These are phyloP conservation scores for Boletus sp. DNA, from an alignment of 1,284 basidiomycete genomes.

Conservation along the genomic window DNA sequence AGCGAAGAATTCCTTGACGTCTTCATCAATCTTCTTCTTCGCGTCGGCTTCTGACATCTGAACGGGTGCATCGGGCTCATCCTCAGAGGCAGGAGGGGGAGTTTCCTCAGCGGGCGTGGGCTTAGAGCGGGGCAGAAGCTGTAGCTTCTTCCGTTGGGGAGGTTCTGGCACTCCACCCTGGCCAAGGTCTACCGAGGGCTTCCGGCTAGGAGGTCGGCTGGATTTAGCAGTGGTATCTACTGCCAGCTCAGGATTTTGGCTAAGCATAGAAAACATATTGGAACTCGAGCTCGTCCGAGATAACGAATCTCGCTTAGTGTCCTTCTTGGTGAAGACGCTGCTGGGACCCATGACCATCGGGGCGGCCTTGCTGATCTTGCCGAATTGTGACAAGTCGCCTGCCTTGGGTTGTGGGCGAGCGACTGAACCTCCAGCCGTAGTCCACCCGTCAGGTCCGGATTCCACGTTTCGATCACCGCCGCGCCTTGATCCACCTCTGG, in stretches of 20 bases:
- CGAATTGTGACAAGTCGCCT: conserved; percentile 84
- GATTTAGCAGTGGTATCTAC: conserved; percentile 48
- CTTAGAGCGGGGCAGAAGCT: conserved; percentile 48
- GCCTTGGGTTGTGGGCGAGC: conserved; percentile 72
- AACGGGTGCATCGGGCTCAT: conserved; percentile 44
- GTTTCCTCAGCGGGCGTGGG: conserved; percentile 40
- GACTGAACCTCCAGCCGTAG: conserved; percentile 59
- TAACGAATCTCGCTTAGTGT: conserved; percentile 64
- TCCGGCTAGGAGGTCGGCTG: conserved; percentile 47
- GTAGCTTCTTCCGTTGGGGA: conserved; percentile 68
- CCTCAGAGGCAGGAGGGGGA: conserved; percentile 49
- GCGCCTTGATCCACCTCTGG: conserved; percentile 81
- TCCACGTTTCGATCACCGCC: conserved; percentile 69
- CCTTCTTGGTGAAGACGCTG: conserved; percentile 76
- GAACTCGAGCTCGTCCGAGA: conserved; percentile 74
- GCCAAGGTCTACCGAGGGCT: conserved; percentile 43
- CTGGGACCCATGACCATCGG: conserved; percentile 74
- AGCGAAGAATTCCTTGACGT: conserved; percentile 73
- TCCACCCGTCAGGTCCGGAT: conserved; percentile 80
- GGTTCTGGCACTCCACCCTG: conserved; percentile 35
- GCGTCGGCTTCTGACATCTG: conserved; percentile 71
- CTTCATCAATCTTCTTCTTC: conserved; percentile 76
- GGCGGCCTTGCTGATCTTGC: conserved; percentile 71
- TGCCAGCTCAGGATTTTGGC: conserved; percentile 52
- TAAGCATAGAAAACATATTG: conserved; percentile 88